A percentile compares a stretch with the other conserved stretches of the same genome.
Evolutionary conservation across 208 protist species (phyloP).

Genomic region (Leishmania tarentolae): DNA sequence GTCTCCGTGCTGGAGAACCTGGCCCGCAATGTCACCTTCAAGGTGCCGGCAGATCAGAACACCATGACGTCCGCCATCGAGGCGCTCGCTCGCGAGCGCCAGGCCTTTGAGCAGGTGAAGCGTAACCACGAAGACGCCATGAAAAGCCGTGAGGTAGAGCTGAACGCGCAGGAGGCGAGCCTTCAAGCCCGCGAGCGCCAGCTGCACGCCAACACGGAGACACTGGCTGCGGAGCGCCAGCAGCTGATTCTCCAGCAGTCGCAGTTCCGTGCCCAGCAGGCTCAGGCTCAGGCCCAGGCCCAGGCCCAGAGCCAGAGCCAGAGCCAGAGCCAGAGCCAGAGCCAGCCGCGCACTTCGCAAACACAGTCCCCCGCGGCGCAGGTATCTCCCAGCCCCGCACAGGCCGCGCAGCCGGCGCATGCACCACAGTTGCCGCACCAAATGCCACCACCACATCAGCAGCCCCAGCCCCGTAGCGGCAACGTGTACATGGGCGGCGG

Average conservation of each 20-base stretch:
- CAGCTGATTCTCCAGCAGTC: constrained; percentile 54
- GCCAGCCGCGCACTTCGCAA: constrained; percentile 15
- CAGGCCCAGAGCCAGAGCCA: constrained; percentile 20
- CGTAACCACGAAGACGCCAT: constrained; percentile 48
- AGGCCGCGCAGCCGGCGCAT: constrained; percentile 16
- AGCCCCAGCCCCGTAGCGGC: constrained; percentile 20
- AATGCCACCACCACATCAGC: constrained; percentile 26
- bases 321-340: constrained; percentile 14
- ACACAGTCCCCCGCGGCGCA: constrained; percentile 31
- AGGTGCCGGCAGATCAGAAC: constrained; percentile 47
- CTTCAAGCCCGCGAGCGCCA: constrained; percentile 40
- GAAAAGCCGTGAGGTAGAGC: constrained; percentile 52
- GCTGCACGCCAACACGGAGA: constrained; percentile 42
- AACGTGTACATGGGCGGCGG: constrained; percentile 33
- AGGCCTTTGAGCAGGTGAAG: constrained; percentile 45
- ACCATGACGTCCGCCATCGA: constrained; percentile 45
- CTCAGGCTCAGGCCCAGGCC: constrained; percentile 20
- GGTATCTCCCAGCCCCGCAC: constrained; percentile 24
- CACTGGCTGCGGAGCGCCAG: constrained; percentile 34
- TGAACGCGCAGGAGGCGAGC: constrained; percentile 43
- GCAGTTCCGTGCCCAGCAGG: constrained; percentile 34
- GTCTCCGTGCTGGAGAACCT: constrained; percentile 58
- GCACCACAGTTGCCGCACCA: constrained; percentile 26
- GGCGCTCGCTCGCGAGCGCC: constrained; percentile 45
- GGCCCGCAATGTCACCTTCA: constrained; percentile 54